Evolutionary conservation across 1,284 basidiomycete species (phyloP), one percentile per base, ranked within the genome.

Genomic region (Ceratobasidium sp.): DNA sequence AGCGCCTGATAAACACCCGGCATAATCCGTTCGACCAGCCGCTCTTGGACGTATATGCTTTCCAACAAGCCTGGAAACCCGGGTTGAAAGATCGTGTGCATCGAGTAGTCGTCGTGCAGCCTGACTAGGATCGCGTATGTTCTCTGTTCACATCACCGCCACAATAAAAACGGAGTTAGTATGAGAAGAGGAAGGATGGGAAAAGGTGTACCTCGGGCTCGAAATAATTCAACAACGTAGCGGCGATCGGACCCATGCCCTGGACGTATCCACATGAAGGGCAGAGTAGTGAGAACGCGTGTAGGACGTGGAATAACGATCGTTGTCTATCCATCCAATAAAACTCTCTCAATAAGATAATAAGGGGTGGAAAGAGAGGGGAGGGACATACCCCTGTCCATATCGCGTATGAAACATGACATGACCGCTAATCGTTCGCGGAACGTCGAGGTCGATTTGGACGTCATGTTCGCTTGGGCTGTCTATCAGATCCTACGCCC

Each of bases 401-500:
- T 99, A 99, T 75, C 98, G 89, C 63, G 98, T 99, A 81, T 92
- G 90, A 83, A 99, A 99, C 85, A 96, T 89, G 73, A 97, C 89
- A 85, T 99, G 96, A 0, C 97, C 97, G 78, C 92, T 94, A 79
- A 99, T 98, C 11, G 98, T 99, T 81, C 98, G 86, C 4, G 98
- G 98, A 0, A 99, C 97, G 82, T 99, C 98, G 80, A 99, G 87
- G 85, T 99, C 98, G 81, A 99, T 99, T 86, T 99, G 98, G 31
- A 99, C 92, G 82, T 99, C 98, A 83, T 95, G 96, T 7, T 87
- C 88, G 61, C 94, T 96, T 13, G 96, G 92, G 78, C 89, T 89
- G 63, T 95, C 93, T 77, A 96, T 83, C 10, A 87, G 87, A 54
- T 90, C 88, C 84, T 86, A 76, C 10, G 33, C 35, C 31, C 20